Base-by-base conservation (phyloP, 106 monocot species). In the Allium fistulosum region DNA sequence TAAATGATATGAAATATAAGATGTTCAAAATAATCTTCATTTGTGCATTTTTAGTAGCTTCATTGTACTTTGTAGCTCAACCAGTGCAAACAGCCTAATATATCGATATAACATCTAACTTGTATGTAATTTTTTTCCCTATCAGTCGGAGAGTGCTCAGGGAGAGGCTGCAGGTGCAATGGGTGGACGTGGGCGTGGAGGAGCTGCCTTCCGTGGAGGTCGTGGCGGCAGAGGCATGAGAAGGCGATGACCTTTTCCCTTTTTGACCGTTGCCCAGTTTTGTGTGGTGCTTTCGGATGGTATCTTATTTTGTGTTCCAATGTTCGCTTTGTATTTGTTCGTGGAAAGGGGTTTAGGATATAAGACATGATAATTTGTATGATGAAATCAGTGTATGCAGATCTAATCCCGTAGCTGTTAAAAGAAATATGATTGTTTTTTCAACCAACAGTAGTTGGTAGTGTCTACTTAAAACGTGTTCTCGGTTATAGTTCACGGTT, bases 221-320 rank as follows among this genome's bases (percentile, higher is more conserved):
- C 93, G 92, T 57, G 97, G 92, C 49, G 92, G 96, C 61, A 67
- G 93, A 62, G 99, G 93, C 65, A 99, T 90, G 93, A 62, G 99
- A 48, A 85, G 99, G 65, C 87, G 99, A 15, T 99, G 68, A 97
- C 63, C 26, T 68, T 53, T 11, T 53, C 13, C 52, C 0, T 37
- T 37, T 37, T 37, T 37, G 37, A 37, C 37, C 37, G 5, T 37
- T 37, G 37, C 37, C 37, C 0, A 37, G 37, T 37, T 37, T 37
- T 37, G 37, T 37, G 4, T 37, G 37, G 4, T 37, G 4, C 37
- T 37, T 37, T 37, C 37, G 0, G 37, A 37, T 37, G 37, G 1
- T 37, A 37, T 37, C 37, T 37, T 37, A 37, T 37, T 37, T 37
- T 37, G 37, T 37, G 37, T 37, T 37, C 5, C 37, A 37, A 37